Base-by-base conservation (phyloP, 345 rosid species). In the Citrus mangshanensis region DNA sequence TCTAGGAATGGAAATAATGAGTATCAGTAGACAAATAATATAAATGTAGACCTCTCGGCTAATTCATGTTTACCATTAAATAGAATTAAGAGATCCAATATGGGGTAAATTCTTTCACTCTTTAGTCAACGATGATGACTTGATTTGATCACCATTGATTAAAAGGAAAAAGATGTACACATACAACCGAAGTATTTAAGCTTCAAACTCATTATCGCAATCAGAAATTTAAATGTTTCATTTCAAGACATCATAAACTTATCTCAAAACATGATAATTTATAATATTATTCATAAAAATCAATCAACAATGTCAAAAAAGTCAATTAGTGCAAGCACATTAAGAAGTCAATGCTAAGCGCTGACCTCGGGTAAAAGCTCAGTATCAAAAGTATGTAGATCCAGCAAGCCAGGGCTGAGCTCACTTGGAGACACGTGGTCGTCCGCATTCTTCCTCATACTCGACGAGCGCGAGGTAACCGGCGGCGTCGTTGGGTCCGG, bases 331-430 rank as follows among this genome's bases (percentile, higher is more conserved):
- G 1, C 18, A 46, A 1, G 5, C 1, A 46, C 5, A 4, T 46
- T 46, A 46, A 1, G 10, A 14, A 73, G 40, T 6, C 25, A 59
- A 7, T 25, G 19, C 54, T 22, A 1, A n/a, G 58, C 1, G 42
- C 60, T 28, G 21, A 85, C 90, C 88, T 87, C 87, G 0, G 88
- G 79, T 28, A 87, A 80, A n/a, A 89, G 83, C 84, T 89, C 92
- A n/a, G 91, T 89, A 55, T 88, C 91, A 55, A 88, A 83, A 37
- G 92, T 86, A 79, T 89, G 88, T 30, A 89, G 89, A 89, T 89
- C 92, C 75, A 89, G 86, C 81, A 89, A 77, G 37, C 92, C 89
- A 58, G 87, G 84, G 60, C 87, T 86, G 83, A 87, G 68, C 80
- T 84, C 84, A 34, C 84, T 65, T 16, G 84, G 76, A 12, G 80